These are phyloP conservation scores for Quercus suber DNA, from an alignment of 306 rosid species.

Conservation along the genomic window DNA sequence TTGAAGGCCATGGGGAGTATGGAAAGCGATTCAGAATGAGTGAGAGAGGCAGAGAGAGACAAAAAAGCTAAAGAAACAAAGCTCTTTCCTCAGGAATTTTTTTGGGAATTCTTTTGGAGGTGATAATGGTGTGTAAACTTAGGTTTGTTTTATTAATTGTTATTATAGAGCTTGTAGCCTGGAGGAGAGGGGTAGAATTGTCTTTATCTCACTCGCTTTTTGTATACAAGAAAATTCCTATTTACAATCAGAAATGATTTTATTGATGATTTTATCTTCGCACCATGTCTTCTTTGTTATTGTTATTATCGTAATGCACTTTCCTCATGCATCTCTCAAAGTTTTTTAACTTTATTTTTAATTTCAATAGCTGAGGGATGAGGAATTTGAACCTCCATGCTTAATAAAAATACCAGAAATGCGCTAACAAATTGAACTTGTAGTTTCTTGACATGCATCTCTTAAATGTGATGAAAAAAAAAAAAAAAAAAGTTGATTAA, in stretches of 20 bases:
- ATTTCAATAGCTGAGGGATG: no score
- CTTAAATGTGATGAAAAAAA: no score
- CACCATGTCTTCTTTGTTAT: no score
- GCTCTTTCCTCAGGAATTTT: constrained; percentile 1
- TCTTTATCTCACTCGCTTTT: not conserved
- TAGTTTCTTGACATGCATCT: no score
- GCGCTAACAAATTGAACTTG: no score
- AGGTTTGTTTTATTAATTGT: not conserved
- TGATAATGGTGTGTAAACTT: not conserved
- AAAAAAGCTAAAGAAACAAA: not conserved
- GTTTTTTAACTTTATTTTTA: no score
- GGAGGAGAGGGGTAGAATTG: constrained; percentile 11
- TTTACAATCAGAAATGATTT: not conserved
- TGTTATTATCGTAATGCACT: no score
- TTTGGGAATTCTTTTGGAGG: constrained; percentile 7
- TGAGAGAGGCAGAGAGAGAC: no score
- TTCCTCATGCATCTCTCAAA: no score
- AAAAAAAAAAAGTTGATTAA: no score
- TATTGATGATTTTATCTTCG: not conserved
- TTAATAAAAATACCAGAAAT: no score
- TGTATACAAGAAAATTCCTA: not conserved
- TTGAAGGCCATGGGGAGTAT: constrained; percentile 82
- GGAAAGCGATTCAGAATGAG: constrained; percentile 74
- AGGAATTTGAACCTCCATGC: no score
- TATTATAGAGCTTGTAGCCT: not conserved